Percentiles rank a stretch among this genome's conserved stretches.
Conservation (phyloP, 371 early-diverging fungal species). For the Actinomortierella wolfii region DNA sequence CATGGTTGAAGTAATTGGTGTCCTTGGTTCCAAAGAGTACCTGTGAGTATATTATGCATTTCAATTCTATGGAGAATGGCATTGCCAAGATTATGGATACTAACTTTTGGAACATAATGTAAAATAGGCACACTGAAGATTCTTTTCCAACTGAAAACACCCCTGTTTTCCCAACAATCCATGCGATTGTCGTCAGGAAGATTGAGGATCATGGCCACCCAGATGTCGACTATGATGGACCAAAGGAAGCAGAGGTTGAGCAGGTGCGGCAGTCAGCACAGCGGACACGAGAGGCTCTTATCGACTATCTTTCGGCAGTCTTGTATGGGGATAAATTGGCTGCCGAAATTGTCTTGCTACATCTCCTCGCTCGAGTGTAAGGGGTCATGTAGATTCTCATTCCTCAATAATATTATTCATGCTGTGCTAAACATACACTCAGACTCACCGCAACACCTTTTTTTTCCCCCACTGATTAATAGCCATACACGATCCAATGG, state of each 20-base stretch:
- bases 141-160: background rate
- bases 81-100: no score
- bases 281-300: constrained; percentile 49
- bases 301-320: constrained; percentile 57
- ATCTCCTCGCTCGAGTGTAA: constrained; percentile 64
- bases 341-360: constrained; percentile 64
- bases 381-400: constrained; percentile 7
- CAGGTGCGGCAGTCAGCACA: constrained; percentile 26
- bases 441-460: background rate
- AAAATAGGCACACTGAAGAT: no score
- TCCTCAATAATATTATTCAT: background rate
- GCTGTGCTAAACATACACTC: background rate
- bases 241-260: constrained; percentile 12
- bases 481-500: constrained; percentile 35
- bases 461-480: background rate
- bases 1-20: constrained; percentile 63
- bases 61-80: no score
- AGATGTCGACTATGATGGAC: constrained; percentile 20
- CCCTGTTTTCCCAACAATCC: constrained; percentile 30
- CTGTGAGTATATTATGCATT: constrained; percentile 15
- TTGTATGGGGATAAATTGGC: constrained; percentile 58
- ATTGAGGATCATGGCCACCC: constrained; percentile 42
- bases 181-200: constrained; percentile 32
- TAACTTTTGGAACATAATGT: no score
- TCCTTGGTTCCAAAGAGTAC: constrained; percentile 46